Percentiles rank a stretch among this genome's conserved stretches.
These are phyloP conservation scores for Tolypocladium tundrense DNA, from an alignment of 2,329 filamentous ascomycete genomes.

Conservation along the genomic window DNA sequence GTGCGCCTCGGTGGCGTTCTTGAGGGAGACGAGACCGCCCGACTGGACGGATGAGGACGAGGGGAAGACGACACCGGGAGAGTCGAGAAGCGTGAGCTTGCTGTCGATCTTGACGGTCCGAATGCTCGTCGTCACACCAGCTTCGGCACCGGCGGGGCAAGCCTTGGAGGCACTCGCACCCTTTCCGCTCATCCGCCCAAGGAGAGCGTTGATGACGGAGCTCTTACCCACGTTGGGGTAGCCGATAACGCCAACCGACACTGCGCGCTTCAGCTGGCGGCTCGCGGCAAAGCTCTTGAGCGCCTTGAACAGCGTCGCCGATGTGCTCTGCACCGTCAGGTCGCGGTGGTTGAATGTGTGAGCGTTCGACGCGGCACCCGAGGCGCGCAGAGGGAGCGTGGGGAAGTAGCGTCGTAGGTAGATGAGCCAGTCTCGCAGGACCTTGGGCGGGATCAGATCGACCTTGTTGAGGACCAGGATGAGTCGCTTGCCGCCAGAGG, in stretches of 20 bases:
- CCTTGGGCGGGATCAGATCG: conserved; percentile 72
- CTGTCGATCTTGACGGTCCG: conserved; percentile 89
- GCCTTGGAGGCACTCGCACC: conserved; percentile 47
- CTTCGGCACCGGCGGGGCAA: conserved; percentile 83
- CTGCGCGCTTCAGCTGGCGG: conserved; percentile 76
- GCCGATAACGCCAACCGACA: conserved; percentile 87
- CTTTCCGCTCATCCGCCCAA: conserved; percentile 62
- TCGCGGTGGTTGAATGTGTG: conserved; percentile 89
- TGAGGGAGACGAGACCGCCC: conserved; percentile 36
- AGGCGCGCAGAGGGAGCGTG: conserved; percentile 79
- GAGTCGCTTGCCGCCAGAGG: conserved; percentile 71
- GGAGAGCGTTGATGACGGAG: conserved; percentile 89
- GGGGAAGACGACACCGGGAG: conserved; percentile 89
- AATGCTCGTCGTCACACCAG: conserved; percentile 81
- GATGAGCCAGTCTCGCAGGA: conserved; percentile 74
- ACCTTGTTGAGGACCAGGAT: conserved; percentile 95
- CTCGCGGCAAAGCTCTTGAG: conserved; percentile 80
- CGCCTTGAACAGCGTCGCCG: conserved; percentile 74
- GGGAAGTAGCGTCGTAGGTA: conserved; percentile 86
- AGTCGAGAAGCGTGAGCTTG: conserved; percentile 88
- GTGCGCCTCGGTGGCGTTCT: conserved; percentile 61
- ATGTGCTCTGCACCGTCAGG: conserved; percentile 76
- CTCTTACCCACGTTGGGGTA: conserved; percentile 97
- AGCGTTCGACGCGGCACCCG: conserved; percentile 71
- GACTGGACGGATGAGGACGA: conserved; percentile 37